Evolutionary conservation across 2,329 filamentous ascomycete genomes (phyloP).

Genomic region (Fusarium odoratissimum): DNA sequence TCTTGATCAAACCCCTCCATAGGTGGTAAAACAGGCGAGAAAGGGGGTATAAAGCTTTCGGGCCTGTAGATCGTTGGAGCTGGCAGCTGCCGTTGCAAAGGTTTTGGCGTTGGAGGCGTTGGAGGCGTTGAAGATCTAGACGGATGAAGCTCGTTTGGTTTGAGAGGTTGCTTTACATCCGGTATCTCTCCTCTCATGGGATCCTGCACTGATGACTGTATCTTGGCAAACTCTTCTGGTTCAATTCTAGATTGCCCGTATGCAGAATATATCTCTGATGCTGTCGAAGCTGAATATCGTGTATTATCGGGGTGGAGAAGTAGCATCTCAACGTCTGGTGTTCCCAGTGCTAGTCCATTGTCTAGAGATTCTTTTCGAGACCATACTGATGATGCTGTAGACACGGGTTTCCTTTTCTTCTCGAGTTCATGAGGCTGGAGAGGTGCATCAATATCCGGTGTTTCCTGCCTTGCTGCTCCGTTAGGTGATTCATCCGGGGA

Average conservation of each 20-base stretch:
- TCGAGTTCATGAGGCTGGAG: conserved; percentile 20
- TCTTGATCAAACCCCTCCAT: neutral
- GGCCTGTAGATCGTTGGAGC: conserved; percentile 13
- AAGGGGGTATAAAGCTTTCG: conserved; percentile 15
- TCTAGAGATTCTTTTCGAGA: neutral
- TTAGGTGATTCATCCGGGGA: conserved; percentile 11
- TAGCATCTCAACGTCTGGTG: conserved; percentile 11
- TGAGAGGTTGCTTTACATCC: conserved; percentile 11
- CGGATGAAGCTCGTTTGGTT: conserved; percentile 9
- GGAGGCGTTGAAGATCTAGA: conserved; percentile 16
- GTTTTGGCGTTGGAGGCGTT: conserved; percentile 20
- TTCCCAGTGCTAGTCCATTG: conserved; percentile 3
- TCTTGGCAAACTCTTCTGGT: conserved; percentile 21
- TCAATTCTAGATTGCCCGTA: neutral
- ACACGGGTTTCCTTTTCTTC: conserved; percentile 12
- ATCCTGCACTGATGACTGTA: conserved; percentile 5
- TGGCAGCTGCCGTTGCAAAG: conserved; percentile 7
- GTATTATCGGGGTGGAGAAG: conserved; percentile 17
- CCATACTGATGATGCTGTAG: conserved; percentile 20
- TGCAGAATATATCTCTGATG: conserved; percentile 26
- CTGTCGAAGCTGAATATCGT: conserved; percentile 29
- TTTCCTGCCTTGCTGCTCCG: conserved; percentile 2
- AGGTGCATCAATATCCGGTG: conserved; percentile 21
- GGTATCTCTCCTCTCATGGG: conserved; percentile 16
- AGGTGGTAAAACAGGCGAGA: conserved; percentile 7